Evolutionary conservation across 768 basidiomycete species (phyloP), one percentile per base, ranked within the genome.

Genomic region (Tricholoma flavovirens): DNA sequence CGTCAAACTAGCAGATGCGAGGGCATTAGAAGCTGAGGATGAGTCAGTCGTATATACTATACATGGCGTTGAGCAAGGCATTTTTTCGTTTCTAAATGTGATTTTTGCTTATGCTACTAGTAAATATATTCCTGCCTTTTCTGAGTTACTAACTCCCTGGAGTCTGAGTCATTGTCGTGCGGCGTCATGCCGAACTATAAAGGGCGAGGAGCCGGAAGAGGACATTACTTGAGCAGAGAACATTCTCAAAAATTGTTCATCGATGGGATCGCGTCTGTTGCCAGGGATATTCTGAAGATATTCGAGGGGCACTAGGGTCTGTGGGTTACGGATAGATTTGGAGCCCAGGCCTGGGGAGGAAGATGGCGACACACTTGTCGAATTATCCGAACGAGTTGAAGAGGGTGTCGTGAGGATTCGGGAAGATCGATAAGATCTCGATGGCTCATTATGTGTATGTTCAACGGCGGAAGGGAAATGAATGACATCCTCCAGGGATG

Each of bases 161-260:
- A 17, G 35, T 35, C 11, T 35, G 4, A 5, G 30, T 32, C 30
- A 8, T 11, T 32, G 10, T 5, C 24, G 4, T 32, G 9, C 10
- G 30, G 30, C 30, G 30, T 35, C 35, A 40, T n/a, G 9, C n/a
- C 38, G 8, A 40, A 40, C n/a, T n/a, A 40, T 17, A 6, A 3
- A 21, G 42, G 21, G 22, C 43, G 19, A 14, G 43, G 43, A 45
- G 4, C 11, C 21, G 22, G 43, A 45, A 22, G 40, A 26, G 7
- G 45, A 15, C 24, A 14, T 15, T 15, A 24, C 17, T 42, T 42
- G 26, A 17, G 46, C 15, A 38, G 76, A 72, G 63, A 88, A 83
- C 22, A 81, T 79, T 60, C 82, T 78, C 49, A 88, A 70, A 54
- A 84, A 71, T 56, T 83, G 81, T 61, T 87, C 85, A 62, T 87